Percentiles rank a stretch among this genome's conserved stretches.
Evolutionary conservation across 495 filamentous ascomycete genomes (phyloP).

Genomic region (Neurospora cerealis): DNA sequence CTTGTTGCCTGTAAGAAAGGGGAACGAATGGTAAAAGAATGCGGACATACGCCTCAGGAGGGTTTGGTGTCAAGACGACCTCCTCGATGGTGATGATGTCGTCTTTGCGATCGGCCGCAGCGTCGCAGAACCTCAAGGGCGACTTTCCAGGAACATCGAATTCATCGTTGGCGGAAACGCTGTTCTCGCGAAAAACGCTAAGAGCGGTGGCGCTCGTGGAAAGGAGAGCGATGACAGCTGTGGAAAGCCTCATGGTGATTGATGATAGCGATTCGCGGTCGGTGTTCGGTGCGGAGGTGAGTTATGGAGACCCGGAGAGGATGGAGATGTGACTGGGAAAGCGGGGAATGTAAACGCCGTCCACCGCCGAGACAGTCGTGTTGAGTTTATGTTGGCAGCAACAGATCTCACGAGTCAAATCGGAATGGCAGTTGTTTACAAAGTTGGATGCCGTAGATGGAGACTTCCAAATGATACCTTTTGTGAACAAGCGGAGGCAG

Average conservation of each 20-base stretch:
- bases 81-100: slow-evolving; percentile 63
- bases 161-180: slow-evolving; percentile 24
- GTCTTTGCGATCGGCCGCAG: slow-evolving; percentile 39
- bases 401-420: background rate
- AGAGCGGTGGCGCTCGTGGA: slow-evolving; percentile 29
- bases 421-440: background rate
- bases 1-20: background rate
- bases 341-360: background rate
- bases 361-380: background rate
- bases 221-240: slow-evolving; percentile 28
- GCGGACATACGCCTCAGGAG: slow-evolving; percentile 66
- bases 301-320: background rate
- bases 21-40: background rate
- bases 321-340: background rate
- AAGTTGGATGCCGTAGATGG: background rate
- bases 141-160: slow-evolving; percentile 61
- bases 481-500: background rate
- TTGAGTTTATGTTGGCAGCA: background rate
- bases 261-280: background rate
- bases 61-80: slow-evolving; percentile 77
- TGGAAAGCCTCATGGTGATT: slow-evolving; percentile 32
- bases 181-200: slow-evolving; percentile 30
- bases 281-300: background rate
- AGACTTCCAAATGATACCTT: background rate
- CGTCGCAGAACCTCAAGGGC: slow-evolving; percentile 62